A percentile compares a stretch with the other conserved stretches of the same genome.
Evolutionary conservation across 352 stramenopile species (phyloP).

Genomic region (Phytophthora constricta): DNA sequence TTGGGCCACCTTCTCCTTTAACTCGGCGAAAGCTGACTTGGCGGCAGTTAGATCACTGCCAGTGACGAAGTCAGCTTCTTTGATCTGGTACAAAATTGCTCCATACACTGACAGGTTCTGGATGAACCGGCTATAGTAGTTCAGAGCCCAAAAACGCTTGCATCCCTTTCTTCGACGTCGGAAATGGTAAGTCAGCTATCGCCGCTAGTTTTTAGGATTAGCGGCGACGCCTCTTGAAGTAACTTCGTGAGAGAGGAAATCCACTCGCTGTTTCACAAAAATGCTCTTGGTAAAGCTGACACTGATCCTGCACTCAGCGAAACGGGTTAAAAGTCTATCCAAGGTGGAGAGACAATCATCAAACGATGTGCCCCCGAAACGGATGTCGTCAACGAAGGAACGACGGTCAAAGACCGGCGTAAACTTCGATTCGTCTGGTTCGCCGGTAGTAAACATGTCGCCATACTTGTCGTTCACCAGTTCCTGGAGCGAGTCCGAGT

Average conservation of each 20-base stretch:
- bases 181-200: not conserved
- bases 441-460: not conserved
- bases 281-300: not conserved
- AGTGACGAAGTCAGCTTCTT: not conserved
- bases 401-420: not conserved
- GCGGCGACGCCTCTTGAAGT: not conserved
- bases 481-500: not conserved
- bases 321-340: not conserved
- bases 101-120: not conserved
- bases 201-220: not conserved
- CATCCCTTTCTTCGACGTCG: not conserved
- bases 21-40: not conserved
- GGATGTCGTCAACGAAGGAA: conserved; percentile 7
- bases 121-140: conserved; percentile 1
- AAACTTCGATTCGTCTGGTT: not conserved
- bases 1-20: not conserved
- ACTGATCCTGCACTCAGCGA: not conserved
- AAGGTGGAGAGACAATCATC: not conserved
- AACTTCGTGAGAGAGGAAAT: not conserved
- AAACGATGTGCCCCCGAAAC: not conserved
- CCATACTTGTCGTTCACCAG: not conserved
- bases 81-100: not conserved
- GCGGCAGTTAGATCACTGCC: not conserved
- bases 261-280: not conserved
- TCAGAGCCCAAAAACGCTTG: not conserved